These are phyloP conservation scores for Naganishia kalamii DNA, from an alignment of 768 basidiomycete genomes.

Conservation along the genomic window DNA sequence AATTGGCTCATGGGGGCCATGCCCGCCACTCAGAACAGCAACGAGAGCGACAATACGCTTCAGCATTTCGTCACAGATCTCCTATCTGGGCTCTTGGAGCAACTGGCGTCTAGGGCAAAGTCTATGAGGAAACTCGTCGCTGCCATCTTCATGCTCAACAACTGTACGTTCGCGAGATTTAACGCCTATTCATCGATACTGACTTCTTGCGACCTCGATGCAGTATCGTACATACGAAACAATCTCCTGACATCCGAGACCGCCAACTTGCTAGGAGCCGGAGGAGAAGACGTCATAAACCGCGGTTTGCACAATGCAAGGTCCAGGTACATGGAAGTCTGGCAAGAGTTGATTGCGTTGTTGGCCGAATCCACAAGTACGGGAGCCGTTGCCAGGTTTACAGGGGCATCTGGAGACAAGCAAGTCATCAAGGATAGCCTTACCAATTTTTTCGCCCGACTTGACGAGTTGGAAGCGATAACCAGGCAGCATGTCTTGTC, in stretches of 20 bases:
- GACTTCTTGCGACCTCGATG: neutral
- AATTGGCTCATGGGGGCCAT: conserved; percentile 46
- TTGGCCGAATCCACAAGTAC: conserved; percentile 28
- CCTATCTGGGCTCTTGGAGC: conserved; percentile 34
- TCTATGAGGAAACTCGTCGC: conserved; percentile 33
- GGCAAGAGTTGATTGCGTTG: conserved; percentile 25
- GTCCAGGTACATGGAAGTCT: conserved; percentile 35
- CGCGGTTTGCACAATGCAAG: conserved; percentile 40
- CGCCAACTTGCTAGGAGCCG: conserved; percentile 40
- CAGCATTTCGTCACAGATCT: conserved; percentile 42
- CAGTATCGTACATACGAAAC: conserved; percentile 44
- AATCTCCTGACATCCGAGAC: conserved; percentile 30
- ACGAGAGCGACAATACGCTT: conserved; percentile 39
- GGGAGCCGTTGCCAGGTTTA: conserved; percentile 19
- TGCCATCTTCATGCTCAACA: conserved; percentile 41
- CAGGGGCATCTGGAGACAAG: conserved; percentile 27
- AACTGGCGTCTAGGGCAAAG: conserved; percentile 30
- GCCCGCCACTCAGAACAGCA: conserved; percentile 16
- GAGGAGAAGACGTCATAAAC: conserved; percentile 43
- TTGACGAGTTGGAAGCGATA: conserved; percentile 36
- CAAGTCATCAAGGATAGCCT: conserved; percentile 38
- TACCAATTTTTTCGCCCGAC: conserved; percentile 35
- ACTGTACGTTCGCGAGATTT: conserved; percentile 28
- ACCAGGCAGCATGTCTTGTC: conserved; percentile 34
- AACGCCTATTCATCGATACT: neutral